A percentile compares a stretch with the other conserved stretches of the same genome.
Conservation (phyloP, 768 basidiomycete genomes). For the Boletus coccyginus region DNA sequence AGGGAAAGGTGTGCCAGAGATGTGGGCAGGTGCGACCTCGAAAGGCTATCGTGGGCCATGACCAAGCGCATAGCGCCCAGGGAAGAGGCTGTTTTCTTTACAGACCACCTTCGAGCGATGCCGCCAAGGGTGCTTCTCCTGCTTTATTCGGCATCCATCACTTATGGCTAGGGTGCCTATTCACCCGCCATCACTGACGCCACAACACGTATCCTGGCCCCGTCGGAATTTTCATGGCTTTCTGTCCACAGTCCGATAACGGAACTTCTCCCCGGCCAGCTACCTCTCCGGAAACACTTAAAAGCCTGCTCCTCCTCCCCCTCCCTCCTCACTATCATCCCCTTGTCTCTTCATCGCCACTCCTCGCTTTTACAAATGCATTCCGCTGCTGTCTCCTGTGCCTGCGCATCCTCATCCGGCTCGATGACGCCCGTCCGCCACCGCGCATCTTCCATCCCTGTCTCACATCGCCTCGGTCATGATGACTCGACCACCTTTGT, state of each 20-base stretch:
- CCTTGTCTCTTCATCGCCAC: neutral
- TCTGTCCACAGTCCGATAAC: slow-evolving; percentile 36
- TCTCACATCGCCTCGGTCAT: slow-evolving; percentile 20
- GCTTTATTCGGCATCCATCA: slow-evolving; percentile 21
- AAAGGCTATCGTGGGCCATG: slow-evolving; percentile 34
- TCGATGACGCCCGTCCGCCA: slow-evolving; percentile 5
- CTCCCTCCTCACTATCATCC: neutral
- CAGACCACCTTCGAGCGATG: slow-evolving; percentile 29
- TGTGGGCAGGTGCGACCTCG: slow-evolving; percentile 28
- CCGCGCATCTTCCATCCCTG: slow-evolving; percentile 20
- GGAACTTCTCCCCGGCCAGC: slow-evolving; percentile 32
- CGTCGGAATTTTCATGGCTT: slow-evolving; percentile 33
- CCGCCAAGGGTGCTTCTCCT: slow-evolving; percentile 24
- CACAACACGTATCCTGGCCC: slow-evolving; percentile 35
- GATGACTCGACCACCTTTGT: slow-evolving; percentile 32
- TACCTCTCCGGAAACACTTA: slow-evolving; percentile 27
- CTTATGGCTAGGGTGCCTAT: slow-evolving; percentile 30
- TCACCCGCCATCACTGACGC: slow-evolving; percentile 36
- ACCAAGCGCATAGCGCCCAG: slow-evolving; percentile 26
- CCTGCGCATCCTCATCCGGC: slow-evolving; percentile 9
- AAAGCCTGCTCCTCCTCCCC: slow-evolving; percentile 16
- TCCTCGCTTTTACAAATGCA: slow-evolving; percentile 16
- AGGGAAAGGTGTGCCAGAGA: slow-evolving; percentile 15
- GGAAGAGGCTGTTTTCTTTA: slow-evolving; percentile 19
- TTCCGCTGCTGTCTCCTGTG: slow-evolving; percentile 13